phyloP scores from a whole-genome alignment of 805 yeast species.

The Schwanniomyces vanrijiae region DNA sequence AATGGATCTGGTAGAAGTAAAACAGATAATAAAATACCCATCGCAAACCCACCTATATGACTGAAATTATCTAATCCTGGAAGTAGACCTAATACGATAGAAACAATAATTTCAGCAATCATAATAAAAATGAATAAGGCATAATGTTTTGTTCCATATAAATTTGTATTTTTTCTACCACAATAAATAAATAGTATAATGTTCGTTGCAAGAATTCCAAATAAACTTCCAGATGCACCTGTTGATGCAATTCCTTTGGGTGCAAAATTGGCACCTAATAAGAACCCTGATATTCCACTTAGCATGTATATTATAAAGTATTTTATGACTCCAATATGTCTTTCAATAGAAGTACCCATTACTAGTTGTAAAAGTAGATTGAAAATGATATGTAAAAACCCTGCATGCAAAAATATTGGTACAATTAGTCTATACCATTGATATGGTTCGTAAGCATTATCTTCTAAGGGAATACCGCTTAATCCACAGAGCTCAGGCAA shows the following conservation, averaged over 20 bases:
- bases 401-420: constrained; percentile 77
- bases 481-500: constrained; percentile 62
- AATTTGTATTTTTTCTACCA: constrained; percentile 49
- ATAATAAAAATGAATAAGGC: constrained; percentile 45
- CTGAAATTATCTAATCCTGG: constrained; percentile 78
- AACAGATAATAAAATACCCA: constrained; percentile 55
- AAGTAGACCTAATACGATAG: constrained; percentile 62
- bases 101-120: constrained; percentile 56
- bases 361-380: constrained; percentile 60
- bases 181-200: constrained; percentile 53
- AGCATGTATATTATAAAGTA: constrained; percentile 56
- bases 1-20: constrained; percentile 57
- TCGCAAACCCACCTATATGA: constrained; percentile 72
- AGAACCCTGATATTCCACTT: constrained; percentile 65
- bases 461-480: constrained; percentile 41
- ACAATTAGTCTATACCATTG: constrained; percentile 71
- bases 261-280: constrained; percentile 68
- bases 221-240: constrained; percentile 72
- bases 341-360: constrained; percentile 62
- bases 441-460: constrained; percentile 43
- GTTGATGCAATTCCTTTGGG: constrained; percentile 66
- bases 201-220: constrained; percentile 67
- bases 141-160: constrained; percentile 48
- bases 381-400: constrained; percentile 65
- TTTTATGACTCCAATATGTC: constrained; percentile 53